A percentile compares a stretch with the other conserved stretches of the same genome.
phyloP scores from a whole-genome alignment of 2,329 filamentous ascomycete species.

The Xylariomycetidae sp. region DNA sequence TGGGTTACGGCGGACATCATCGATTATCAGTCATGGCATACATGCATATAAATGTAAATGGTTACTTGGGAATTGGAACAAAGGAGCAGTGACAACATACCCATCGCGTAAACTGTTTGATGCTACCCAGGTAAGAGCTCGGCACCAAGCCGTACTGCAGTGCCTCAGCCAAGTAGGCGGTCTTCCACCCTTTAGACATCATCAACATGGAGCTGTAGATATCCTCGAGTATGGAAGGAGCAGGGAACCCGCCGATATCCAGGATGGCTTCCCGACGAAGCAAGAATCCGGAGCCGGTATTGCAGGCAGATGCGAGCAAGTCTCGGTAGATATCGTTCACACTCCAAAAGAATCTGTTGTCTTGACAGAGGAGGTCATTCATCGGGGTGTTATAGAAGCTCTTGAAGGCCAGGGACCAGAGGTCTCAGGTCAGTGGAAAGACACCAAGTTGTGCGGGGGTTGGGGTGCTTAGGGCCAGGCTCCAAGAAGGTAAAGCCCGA shows the following conservation, averaged over 20 bases:
- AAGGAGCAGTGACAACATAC: too few relatives aligned
- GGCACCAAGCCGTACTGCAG: slow-evolving; percentile 2
- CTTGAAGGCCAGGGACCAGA: too few relatives aligned
- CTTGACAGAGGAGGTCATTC: background rate
- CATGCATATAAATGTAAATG: too few relatives aligned
- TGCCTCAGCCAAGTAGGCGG: slow-evolving; percentile 1
- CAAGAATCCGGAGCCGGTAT: slow-evolving; percentile 2
- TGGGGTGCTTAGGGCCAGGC: too few relatives aligned
- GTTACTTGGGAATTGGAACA: too few relatives aligned
- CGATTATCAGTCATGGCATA: too few relatives aligned
- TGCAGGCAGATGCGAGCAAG: background rate
- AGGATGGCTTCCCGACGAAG: background rate
- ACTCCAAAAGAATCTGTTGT: background rate
- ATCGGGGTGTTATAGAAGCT: background rate
- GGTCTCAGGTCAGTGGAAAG: too few relatives aligned
- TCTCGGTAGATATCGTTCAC: background rate
- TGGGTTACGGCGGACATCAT: too few relatives aligned
- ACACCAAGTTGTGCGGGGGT: too few relatives aligned
- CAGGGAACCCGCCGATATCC: slow-evolving; percentile 1
- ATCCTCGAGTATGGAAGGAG: background rate
- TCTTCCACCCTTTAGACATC: slow-evolving; percentile 2
- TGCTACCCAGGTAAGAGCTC: background rate
- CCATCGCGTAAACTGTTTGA: slow-evolving; percentile 1
- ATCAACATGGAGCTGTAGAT: slow-evolving; percentile 2
- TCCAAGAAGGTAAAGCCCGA: too few relatives aligned